Base-by-base conservation (phyloP, 1,139 yeast genomes). In the Yamadazyma diddensiae region DNA sequence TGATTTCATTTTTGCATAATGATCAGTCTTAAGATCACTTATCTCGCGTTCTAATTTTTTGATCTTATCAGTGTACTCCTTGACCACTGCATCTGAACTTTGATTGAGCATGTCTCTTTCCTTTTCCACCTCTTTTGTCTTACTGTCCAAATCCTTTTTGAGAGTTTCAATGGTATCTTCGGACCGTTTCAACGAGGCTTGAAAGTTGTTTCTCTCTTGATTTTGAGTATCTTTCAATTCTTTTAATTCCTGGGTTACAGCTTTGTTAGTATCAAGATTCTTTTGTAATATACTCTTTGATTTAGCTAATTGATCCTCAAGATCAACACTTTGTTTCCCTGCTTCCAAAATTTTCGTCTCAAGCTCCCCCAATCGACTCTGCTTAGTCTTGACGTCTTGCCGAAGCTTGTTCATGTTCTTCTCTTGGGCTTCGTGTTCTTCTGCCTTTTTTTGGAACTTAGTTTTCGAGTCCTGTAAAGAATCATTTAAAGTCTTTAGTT, bases 21-120 rank as follows among this genome's bases (percentile, higher is more conserved):
- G 44, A 3, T 35, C 39, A 2, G 30, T 16, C 21, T 49, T 46
- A 4, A 46, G 32, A 2, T 37, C 34, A 2, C 36, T 21, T 7
- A 57, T 33, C 2, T 38, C 34, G 2, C 33, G 28, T 34, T 61
- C 65, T 24, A 58, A 43, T 6, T 33, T 34, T 26, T 50, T 55
- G n/a, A 73, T 65, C 43, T 65, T 73, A 29, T 68, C 73, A 6
- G 72, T 59, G 41, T 73, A 75, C 36, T 72, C 75, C 43, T 67
- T 57, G 5, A 70, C 59, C 0, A 70, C 57, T 2, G 73, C 58
- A 33, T 73, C 77, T 1, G 82, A 74, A 34, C 59, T 72, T 39
- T 71, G 70, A 38, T 64, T 67, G 14, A 71, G 47, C 49, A 70
- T 54, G 8, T 56, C 61, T 31, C 80, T 54, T 45, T 77, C 82